These are phyloP conservation scores for Annulohypoxylon moriforme DNA, from an alignment of 495 filamentous ascomycete species.

Conservation along the genomic window DNA sequence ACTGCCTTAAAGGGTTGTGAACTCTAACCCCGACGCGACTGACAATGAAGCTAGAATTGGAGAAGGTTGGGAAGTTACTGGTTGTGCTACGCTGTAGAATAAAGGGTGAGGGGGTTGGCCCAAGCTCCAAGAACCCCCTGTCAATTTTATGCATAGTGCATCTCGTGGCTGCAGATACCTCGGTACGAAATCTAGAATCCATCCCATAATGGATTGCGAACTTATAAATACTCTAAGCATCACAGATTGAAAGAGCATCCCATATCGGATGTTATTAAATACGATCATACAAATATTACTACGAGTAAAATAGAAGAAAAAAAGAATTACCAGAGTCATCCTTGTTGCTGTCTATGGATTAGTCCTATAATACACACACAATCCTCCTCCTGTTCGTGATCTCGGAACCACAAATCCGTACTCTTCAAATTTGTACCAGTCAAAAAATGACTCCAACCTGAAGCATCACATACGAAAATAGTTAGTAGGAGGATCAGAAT, in stretches of 20 bases:
- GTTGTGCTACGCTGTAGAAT: no score
- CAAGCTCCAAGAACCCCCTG: slow-evolving; percentile 37
- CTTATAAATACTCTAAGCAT: no score
- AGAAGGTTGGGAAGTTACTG: slow-evolving; percentile 2
- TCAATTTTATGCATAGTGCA: no score
- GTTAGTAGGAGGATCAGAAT: slow-evolving; percentile 29
- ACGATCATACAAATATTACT: not conserved
- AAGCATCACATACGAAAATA: slow-evolving; percentile 1
- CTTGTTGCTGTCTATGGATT: slow-evolving; percentile 45
- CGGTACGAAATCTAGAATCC: not conserved
- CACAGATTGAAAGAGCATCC: not conserved
- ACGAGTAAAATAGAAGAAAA: not conserved
- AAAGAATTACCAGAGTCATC: slow-evolving; percentile 2
- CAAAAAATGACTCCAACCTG: not conserved
- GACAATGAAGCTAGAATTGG: not conserved
- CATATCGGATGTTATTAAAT: not conserved
- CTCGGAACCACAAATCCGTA: not conserved
- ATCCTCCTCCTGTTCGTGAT: slow-evolving; percentile 15
- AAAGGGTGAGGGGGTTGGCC: slow-evolving; percentile 28
- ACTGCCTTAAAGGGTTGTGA: slow-evolving; percentile 10
- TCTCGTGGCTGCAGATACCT: slow-evolving; percentile 4
- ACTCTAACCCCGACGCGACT: slow-evolving; percentile 2
- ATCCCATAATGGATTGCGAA: no score
- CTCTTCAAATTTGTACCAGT: not conserved
- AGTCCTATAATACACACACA: slow-evolving; percentile 43